Evolutionary conservation across 2,329 filamentous ascomycete genomes (phyloP).

Genomic region (Nemania bipapillata): DNA sequence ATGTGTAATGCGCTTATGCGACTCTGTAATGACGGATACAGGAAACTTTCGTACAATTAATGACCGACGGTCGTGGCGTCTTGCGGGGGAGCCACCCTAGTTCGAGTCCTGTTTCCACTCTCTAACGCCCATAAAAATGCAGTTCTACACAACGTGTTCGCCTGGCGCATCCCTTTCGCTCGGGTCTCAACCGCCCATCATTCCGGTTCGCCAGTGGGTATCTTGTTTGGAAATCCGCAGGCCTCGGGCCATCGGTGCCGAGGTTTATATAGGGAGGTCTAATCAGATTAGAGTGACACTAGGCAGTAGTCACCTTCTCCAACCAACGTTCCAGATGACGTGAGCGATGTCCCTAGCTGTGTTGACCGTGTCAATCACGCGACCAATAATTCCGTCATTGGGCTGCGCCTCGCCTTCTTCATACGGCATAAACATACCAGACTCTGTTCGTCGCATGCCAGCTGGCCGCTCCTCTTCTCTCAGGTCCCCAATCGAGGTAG

Average conservation of each 20-base stretch:
- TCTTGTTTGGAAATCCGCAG: conserved; percentile 24
- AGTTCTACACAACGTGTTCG: conserved; percentile 26
- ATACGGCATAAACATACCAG: conserved; percentile 91
- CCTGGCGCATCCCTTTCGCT: conserved; percentile 11
- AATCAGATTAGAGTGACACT: conserved; percentile 5
- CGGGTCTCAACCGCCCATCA: not conserved
- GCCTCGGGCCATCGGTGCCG: conserved; percentile 3
- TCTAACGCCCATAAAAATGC: conserved; percentile 36
- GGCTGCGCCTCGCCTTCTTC: conserved; percentile 75
- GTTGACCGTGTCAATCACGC: conserved; percentile 83
- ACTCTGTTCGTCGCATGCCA: conserved; percentile 80
- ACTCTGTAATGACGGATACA: conserved; percentile 24
- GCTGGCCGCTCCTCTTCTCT: conserved; percentile 62
- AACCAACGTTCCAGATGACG: conserved; percentile 77
- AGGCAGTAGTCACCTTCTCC: conserved; percentile 61
- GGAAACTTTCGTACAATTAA: conserved; percentile 34
- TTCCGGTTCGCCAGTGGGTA: conserved; percentile 19
- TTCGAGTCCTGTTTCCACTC: conserved; percentile 28
- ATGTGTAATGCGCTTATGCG: conserved; percentile 26
- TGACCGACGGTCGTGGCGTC: conserved; percentile 31
- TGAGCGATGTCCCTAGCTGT: conserved; percentile 76
- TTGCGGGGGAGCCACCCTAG: conserved; percentile 25
- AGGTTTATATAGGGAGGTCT: not conserved
- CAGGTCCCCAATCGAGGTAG: conserved; percentile 62
- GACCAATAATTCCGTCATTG: conserved; percentile 75